Conservation (phyloP, 495 filamentous ascomycete species). For the Penicillium parvum region DNA sequence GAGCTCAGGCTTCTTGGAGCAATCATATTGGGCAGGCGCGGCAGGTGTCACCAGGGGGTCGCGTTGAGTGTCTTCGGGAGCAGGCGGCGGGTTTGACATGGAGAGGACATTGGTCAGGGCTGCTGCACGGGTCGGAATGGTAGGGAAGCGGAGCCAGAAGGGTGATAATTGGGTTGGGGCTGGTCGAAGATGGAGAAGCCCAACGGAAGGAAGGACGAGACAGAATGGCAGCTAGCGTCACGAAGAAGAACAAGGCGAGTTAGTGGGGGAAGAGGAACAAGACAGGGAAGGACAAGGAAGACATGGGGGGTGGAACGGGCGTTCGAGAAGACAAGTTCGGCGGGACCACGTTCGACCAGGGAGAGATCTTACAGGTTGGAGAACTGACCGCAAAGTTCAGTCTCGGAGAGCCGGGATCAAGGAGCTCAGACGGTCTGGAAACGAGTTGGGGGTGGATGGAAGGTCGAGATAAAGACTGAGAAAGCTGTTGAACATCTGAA, state of each 20-base stretch:
- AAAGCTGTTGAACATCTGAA: too few species aligned
- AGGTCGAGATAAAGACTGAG: constrained; percentile 10
- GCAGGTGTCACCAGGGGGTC: constrained; percentile 49
- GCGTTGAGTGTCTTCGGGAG: constrained; percentile 45
- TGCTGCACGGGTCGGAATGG: constrained; percentile 29
- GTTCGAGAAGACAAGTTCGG: background rate
- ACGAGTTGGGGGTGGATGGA: constrained; percentile 19
- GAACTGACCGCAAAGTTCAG: constrained; percentile 17
- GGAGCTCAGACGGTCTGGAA: constrained; percentile 5
- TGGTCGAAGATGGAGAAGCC: constrained; percentile 6
- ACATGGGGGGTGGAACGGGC: constrained; percentile 7
- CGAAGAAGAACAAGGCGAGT: constrained; percentile 18
- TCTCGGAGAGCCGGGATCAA: constrained; percentile 13
- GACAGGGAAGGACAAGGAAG: background rate
- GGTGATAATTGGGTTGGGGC: constrained; percentile 10
- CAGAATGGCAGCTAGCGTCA: constrained; percentile 19
- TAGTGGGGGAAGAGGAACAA: constrained; percentile 11
- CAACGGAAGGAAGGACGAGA: constrained; percentile 12
- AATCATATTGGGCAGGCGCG: constrained; percentile 46
- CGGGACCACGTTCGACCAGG: constrained; percentile 32
- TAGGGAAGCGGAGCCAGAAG: constrained; percentile 22
- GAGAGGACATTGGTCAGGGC: constrained; percentile 50
- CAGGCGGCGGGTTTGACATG: constrained; percentile 53
- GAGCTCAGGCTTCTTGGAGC: constrained; percentile 31
- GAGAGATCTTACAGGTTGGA: constrained; percentile 36